Evolutionary conservation across 1,284 basidiomycete species (phyloP), one percentile per base, ranked within the genome.

Genomic region (Sporisorium graminicola): DNA sequence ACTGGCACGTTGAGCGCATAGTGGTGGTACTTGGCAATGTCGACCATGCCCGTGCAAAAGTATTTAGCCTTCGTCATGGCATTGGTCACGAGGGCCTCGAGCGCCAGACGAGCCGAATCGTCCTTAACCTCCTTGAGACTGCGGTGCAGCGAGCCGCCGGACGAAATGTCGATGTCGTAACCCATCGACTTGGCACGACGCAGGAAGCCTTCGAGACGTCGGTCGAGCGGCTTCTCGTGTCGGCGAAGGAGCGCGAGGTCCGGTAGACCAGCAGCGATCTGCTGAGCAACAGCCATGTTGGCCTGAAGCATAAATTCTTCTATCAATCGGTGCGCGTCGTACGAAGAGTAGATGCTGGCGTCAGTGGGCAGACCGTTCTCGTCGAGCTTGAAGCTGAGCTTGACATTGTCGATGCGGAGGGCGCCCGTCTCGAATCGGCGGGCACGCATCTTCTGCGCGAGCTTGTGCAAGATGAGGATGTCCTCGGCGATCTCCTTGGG

Each of bases 31-130:
- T 99, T 98, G 49, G 95, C 94, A 83, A 99, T 99, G 87, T 99
- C 97, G 79, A 99, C 89, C 94, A 98, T 97, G 76, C 97, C 97
- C 27, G 95, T 91, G 86, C 96, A 99, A 91, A 98, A 99, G 87
- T 99, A 98, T 86, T 95, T 95, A 74, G 97, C 94, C 58, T 91
- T 90, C 69, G 92, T 92, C 81, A 96, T 97, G 20, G 94, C 91
- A 86, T 97, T 98, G 85, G 91, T 92, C 33, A 92, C 91, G 46
- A 98, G 88, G 22, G 96, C 85, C 85, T 95, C 91, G 22, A 98
- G 88, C 68, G 92, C 92, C 62, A 90, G 90, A 14, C 91, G 90
- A 78, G 96, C 91, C 35, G 54, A 54, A 0, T 63, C 57, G 49
- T 80, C 76, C 52, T 89, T 85, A 67, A 99, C 89, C 24, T 89